Evolutionary conservation across 108 stramenopile species (phyloP).

Genomic region (Fistulifera pelliculosa): DNA sequence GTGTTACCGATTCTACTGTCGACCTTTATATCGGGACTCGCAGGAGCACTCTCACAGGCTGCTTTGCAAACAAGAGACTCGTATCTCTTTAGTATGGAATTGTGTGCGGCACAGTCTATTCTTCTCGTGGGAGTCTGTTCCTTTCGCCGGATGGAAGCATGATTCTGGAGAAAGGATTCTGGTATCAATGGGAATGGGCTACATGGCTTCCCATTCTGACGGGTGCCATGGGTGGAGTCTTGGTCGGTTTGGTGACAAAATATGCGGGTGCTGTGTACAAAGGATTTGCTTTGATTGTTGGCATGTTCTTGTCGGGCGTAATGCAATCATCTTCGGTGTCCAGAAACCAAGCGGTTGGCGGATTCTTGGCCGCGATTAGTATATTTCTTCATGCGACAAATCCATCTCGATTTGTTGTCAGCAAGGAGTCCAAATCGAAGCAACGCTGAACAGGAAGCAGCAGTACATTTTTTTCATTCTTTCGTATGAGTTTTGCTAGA

Average conservation of each 20-base stretch:
- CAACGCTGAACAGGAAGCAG: no score
- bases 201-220: constrained; percentile 38
- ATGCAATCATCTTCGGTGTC: constrained; percentile 38
- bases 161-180: constrained; percentile 14
- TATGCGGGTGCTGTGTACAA: constrained; percentile 57
- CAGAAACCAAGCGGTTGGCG: constrained; percentile 49
- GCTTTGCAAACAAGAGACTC: constrained; percentile 68
- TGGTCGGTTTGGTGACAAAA: constrained; percentile 72
- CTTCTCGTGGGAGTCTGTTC: constrained; percentile 3
- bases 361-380: constrained; percentile 62
- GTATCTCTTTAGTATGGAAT: constrained; percentile 59
- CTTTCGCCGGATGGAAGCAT: neutral
- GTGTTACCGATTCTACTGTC: constrained; percentile 67
- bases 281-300: constrained; percentile 53
- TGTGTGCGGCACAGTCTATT: constrained; percentile 36
- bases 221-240: constrained; percentile 59
- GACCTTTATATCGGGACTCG: constrained; percentile 77
- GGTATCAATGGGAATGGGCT: constrained; percentile 31
- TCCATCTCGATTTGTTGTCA: constrained; percentile 23
- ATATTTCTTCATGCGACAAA: constrained; percentile 67
- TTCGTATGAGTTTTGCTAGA: no score
- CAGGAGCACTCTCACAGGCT: constrained; percentile 84
- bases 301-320: constrained; percentile 35
- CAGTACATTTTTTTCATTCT: no score
- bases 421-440: no score